A percentile compares a stretch with the other conserved stretches of the same genome.
Evolutionary conservation across 495 filamentous ascomycete genomes (phyloP).

Genomic region (Lentithecium fluviatile): DNA sequence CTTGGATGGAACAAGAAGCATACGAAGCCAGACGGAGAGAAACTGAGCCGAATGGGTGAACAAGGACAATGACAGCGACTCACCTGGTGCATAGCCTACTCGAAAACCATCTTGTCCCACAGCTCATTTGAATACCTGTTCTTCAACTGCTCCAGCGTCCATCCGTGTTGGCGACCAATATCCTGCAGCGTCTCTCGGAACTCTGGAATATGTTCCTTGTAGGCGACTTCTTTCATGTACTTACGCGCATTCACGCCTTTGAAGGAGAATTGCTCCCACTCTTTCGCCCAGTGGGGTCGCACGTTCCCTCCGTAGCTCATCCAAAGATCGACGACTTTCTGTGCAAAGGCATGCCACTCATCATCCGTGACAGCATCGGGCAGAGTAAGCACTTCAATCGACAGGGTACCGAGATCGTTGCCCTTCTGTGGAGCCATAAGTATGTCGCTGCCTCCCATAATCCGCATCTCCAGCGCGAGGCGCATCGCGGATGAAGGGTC

Average conservation of each 20-base stretch:
- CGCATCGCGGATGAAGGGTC: constrained; percentile 48
- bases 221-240: constrained; percentile 48
- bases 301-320: constrained; percentile 47
- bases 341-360: constrained; percentile 49
- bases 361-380: constrained; percentile 46
- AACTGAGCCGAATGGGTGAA: not conserved
- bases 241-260: constrained; percentile 38
- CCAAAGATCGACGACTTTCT: constrained; percentile 52
- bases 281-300: constrained; percentile 58
- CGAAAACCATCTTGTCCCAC: constrained; percentile 43
- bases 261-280: constrained; percentile 46
- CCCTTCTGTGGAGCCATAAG: constrained; percentile 54
- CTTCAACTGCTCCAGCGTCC: constrained; percentile 48
- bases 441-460: constrained; percentile 52
- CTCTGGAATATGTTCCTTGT: constrained; percentile 48
- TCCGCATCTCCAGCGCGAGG: constrained; percentile 54
- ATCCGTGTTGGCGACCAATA: constrained; percentile 52
- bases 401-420: constrained; percentile 49
- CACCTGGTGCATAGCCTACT: not conserved
- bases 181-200: constrained; percentile 44
- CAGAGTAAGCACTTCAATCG: constrained; percentile 53
- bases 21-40: no score
- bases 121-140: constrained; percentile 47
- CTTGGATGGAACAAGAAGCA: no score
- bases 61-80: not conserved